Base-by-base conservation (phyloP, 345 rosid genomes). In the Anastatica hierochuntica region DNA sequence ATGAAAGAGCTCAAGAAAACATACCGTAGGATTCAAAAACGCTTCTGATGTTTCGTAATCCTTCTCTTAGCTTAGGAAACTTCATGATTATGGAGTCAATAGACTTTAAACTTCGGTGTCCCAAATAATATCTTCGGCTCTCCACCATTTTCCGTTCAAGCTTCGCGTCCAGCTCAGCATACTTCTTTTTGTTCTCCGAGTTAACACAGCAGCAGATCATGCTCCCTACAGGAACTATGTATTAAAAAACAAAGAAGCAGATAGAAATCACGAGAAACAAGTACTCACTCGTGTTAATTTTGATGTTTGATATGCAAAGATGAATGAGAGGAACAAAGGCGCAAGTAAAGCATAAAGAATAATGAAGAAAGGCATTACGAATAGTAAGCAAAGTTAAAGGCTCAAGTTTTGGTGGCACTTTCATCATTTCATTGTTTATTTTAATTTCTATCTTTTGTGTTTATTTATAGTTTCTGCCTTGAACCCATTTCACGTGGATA, bases 101-200 rank as follows among this genome's bases (percentile, higher is more conserved):
- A 14, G 79, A 75, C 68, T 76, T 84, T 48, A 89, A 74, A 40
- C 56, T 73, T 43, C 58, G 43, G 34, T 45, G 72, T 41, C 79
- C 76, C 0, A 67, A 48, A 44, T 69, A 64, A 53, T 39, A 76
- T 54, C 67, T 79, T 73, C 76, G 77, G 49, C 80, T 51, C 56
- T 83, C 90, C 15, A 76, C 71, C 76, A 89, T 74, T 74, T 79
- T 85, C 72, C 57, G 76, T 56, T 77, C 78, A 27, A 89, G 88
- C 67, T 76, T 81, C 15, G 77, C 58, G 37, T 85, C 97, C 71
- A 85, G 58, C 64, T 75, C 79, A 56, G 63, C 73, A 46, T 77
- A 77, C 60, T 73, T 89, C 72, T 66, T 66, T 14, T 20, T 52
- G 69, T 60, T 74, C 60, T 71, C 14, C 52, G 84, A 74, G 55